Evolutionary conservation across 257 asterid species (phyloP).

Genomic region (Gentiana macrophylla): DNA sequence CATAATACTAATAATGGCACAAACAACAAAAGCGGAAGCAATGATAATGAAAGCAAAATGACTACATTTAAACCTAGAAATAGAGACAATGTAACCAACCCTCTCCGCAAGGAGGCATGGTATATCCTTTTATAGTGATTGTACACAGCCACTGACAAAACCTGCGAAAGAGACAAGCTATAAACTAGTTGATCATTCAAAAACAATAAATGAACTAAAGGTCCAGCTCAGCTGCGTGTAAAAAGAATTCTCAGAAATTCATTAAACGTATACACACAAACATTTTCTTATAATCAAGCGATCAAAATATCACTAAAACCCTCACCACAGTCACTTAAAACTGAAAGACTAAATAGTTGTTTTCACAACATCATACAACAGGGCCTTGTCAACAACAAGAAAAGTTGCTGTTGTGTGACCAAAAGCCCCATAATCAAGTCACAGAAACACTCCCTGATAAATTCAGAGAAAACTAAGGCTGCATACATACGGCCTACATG

Average conservation of each 20-base stretch:
- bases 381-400: too few relatives aligned
- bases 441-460: background rate
- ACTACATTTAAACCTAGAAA: constrained; percentile 2
- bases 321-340: too few relatives aligned
- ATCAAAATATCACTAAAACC: too few relatives aligned
- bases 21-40: background rate
- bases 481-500: background rate
- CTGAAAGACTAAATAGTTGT: too few relatives aligned
- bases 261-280: too few relatives aligned
- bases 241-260: background rate
- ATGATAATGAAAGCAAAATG: constrained; percentile 5
- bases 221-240: background rate
- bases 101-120: constrained; percentile 52
- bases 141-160: constrained; percentile 84
- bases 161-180: constrained; percentile 29
- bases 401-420: too few relatives aligned
- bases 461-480: background rate
- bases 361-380: too few relatives aligned
- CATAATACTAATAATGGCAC: too few relatives aligned
- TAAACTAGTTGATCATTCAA: too few relatives aligned
- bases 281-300: too few relatives aligned
- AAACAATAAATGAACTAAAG: background rate
- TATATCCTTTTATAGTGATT: constrained; percentile 87
- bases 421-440: too few relatives aligned
- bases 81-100: constrained; percentile 40